Evolutionary conservation across 129 eudicot genomes (phyloP).

Genomic region (Arctium lappa): DNA sequence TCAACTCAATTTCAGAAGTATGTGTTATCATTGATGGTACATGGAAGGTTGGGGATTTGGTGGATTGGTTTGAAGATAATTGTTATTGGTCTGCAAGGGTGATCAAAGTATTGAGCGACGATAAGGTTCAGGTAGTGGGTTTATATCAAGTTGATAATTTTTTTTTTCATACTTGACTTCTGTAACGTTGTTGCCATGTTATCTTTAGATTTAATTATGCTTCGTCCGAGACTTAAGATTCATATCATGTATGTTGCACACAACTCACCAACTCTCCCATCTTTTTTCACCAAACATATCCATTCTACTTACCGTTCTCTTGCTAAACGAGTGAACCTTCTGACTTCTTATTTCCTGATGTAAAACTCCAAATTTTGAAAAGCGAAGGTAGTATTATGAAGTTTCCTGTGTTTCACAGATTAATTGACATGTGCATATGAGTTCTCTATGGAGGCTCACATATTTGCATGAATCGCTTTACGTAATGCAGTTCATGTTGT

Average conservation of each 20-base stretch:
- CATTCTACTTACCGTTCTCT: not conserved
- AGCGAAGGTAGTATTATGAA: too few relatives aligned
- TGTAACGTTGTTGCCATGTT: not conserved
- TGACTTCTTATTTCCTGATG: too few relatives aligned
- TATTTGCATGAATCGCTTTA: too few relatives aligned
- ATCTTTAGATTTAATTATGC: not conserved
- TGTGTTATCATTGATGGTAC: constrained; percentile 39
- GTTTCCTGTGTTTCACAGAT: too few relatives aligned
- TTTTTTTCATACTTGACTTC: not conserved
- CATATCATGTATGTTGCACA: too few relatives aligned
- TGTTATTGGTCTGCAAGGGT: constrained; percentile 67
- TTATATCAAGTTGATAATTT: not conserved
- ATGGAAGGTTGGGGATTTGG: constrained; percentile 66
- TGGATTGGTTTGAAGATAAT: constrained; percentile 43
- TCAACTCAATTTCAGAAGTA: constrained; percentile 37
- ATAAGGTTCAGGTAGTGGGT: constrained; percentile 50
- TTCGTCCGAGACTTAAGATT: not conserved
- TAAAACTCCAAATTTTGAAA: too few relatives aligned
- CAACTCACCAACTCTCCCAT: too few relatives aligned
- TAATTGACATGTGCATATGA: too few relatives aligned
- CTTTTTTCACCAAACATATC: not conserved
- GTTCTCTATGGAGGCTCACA: too few relatives aligned
- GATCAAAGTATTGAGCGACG: constrained; percentile 34
- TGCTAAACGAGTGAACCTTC: not conserved
- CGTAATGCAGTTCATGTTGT: too few relatives aligned